These are phyloP conservation scores for Cryptosporidium sp. DNA, from an alignment of 169 alveolate genomes.

Conservation along the genomic window DNA sequence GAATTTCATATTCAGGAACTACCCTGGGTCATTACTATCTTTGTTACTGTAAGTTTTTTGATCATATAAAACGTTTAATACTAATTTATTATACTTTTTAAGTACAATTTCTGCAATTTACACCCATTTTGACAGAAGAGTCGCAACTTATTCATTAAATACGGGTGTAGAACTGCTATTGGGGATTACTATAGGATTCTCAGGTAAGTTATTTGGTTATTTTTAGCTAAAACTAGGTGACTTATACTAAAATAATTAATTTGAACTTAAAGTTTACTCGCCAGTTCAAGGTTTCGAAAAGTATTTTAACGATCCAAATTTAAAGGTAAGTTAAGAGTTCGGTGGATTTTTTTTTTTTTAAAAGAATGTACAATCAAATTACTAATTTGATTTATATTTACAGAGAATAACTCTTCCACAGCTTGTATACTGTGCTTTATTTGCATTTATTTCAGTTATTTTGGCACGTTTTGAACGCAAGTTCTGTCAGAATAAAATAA, in stretches of 20 bases:
- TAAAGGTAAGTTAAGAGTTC: conserved; percentile 31
- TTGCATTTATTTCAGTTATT: conserved; percentile 17
- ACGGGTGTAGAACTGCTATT: conserved; percentile 36
- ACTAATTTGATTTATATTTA: background rate
- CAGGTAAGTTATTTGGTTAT: conserved; percentile 37
- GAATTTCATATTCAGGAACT: conserved; percentile 46
- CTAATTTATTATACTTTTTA: background rate
- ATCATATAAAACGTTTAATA: background rate
- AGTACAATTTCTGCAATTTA: conserved; percentile 65
- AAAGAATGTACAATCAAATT: background rate
- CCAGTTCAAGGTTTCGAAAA: conserved; percentile 66
- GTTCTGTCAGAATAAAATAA: background rate
- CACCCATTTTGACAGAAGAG: conserved; percentile 72
- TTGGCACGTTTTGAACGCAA: conserved; percentile 42
- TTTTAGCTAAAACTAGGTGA: background rate
- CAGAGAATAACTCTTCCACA: conserved; percentile 68
- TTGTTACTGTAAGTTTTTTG: conserved; percentile 49
- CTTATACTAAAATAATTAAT: background rate
- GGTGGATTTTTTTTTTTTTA: background rate
- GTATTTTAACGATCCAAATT: conserved; percentile 29
- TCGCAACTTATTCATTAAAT: conserved; percentile 68
- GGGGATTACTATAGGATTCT: conserved; percentile 39
- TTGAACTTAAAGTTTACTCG: conserved; percentile 8
- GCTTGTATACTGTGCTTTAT: conserved; percentile 41
- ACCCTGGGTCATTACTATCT: conserved; percentile 59